Evolutionary conservation across 1,139 yeast species (phyloP), one percentile per base, ranked within the genome.

Genomic region (Suzukiozyma palmioleophila): DNA sequence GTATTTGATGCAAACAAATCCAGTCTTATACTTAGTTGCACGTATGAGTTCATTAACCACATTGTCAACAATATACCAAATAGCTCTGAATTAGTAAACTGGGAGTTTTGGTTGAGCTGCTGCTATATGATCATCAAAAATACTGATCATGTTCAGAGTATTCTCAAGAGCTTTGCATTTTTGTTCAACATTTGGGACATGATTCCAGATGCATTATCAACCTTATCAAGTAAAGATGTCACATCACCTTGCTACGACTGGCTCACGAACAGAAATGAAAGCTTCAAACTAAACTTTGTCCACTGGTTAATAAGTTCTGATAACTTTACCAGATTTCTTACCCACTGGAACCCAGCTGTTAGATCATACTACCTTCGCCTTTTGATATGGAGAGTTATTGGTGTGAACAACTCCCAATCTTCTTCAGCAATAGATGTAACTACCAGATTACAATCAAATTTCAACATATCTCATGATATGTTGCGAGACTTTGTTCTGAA

Each of bases 321-420:
- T 2, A 62, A 64, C 36, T 84, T 87, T 79, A 58, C 60, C 34
- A 64, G 70, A 33, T 77, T 77, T 44, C 79, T 86, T 51, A 74
- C 81, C 35, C 95, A 87, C 59, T 87, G 95, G 88, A 77, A 81
- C 49, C 90, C 95, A 2, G 59, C 85, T 25, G 80, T 85, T 13
- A 68, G 95, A 33, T 74, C 84, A 2, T 84, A 81, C 52, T 87
- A 81, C 56, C 67, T 79, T 37, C 68, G 89, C 38, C 65, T 87
- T 25, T 47, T 87, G 13, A 69, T 85, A 38, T 87, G 94, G 86
- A 72, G 88, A 48, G 51, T 78, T 2, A 62, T 82, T 22, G 83
- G 83, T 2, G 59, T 73, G 22, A 70, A 70, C 48, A 68, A 68
- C 46, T 63, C 55, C 46, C 70, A 67, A 44, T 60, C 65, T 15